Base-by-base conservation (phyloP, 495 filamentous ascomycete species). In the Talaromyces stipitatus region DNA sequence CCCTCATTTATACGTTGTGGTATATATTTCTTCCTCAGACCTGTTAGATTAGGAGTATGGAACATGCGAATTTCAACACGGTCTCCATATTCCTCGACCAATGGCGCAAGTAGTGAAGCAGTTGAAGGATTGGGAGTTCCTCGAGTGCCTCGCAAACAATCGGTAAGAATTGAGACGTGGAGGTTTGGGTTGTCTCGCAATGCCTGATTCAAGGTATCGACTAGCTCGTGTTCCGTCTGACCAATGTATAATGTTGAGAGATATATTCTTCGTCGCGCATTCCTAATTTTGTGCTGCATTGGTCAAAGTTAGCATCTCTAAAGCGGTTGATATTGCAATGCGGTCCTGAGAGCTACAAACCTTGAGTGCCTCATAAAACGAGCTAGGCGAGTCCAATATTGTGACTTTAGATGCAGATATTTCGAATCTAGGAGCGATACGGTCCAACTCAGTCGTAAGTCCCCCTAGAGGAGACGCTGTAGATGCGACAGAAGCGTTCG, bases 11-110 rank as follows among this genome's bases (percentile, higher is more conserved):
- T 90, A 9, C 94, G 81, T 60, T 83, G 86, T 2, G 94, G 94
- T 43, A 97, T 80, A 61, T 88, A 67, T 62, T 82, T 83, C 75
- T 97, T 97, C 47, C 85, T 82, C 45, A 92, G 60, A 0, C 94
- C 95, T 0, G 88, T 96, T 27, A 99, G 72, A 61, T 97, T 99
- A 2, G 94, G 95, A 1, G 95, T 97, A 71, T 99, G 94, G 69
- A 91, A 97, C 90, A 97, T 91, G 50, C 91, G 86, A 60, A 99
- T 83, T 60, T 97, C 90, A 43, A 97, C 89, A n/a, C 92, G 80
- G 2, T 89, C 84, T 22, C 92, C 94, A 72, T 95, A 92, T 62
- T 96, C 88, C 16, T 77, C 71, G 10, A 96, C 75, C 26, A 99
- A 74, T 4, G 92, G 85, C 2, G 85, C 86, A 14, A 99, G 79